Conservation (phyloP, 2,329 filamentous ascomycete genomes). For the Sclerotinia minor region DNA sequence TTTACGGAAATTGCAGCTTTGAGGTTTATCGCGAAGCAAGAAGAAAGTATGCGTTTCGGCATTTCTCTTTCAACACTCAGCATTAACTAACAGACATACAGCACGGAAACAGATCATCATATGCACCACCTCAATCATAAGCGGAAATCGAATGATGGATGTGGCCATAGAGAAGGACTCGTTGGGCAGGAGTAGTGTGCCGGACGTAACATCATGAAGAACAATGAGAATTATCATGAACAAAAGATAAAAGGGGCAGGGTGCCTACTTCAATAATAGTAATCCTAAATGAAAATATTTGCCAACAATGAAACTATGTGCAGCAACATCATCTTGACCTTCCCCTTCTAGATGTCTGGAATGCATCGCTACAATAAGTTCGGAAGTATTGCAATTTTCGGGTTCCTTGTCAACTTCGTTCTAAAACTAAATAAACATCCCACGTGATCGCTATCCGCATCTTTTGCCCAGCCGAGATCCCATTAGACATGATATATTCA, state of each 20-base stretch:
- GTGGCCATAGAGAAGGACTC: slow-evolving; percentile 69
- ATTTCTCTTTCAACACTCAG: neutral
- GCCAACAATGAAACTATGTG: slow-evolving; percentile 12
- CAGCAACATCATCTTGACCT: neutral
- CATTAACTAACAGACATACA: slow-evolving; percentile 39
- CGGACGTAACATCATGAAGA: slow-evolving; percentile 36
- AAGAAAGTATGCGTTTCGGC: slow-evolving; percentile 57
- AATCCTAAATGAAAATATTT: slow-evolving; percentile 20
- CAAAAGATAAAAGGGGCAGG: slow-evolving; percentile 19
- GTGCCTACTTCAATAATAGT: slow-evolving; percentile 14
- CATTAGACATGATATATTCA: slow-evolving; percentile 33
- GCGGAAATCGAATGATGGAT: slow-evolving; percentile 85
- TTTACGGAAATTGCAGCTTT: slow-evolving; percentile 95
- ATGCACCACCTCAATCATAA: slow-evolving; percentile 88
- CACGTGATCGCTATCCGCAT: slow-evolving; percentile 36
- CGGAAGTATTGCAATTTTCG: slow-evolving; percentile 14
- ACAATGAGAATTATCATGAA: slow-evolving; percentile 22
- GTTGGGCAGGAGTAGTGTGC: slow-evolving; percentile 36
- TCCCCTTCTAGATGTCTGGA: slow-evolving; percentile 10
- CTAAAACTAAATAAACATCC: slow-evolving; percentile 26
- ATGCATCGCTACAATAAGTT: slow-evolving; percentile 19
- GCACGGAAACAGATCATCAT: slow-evolving; percentile 82
- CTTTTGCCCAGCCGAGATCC: slow-evolving; percentile 31
- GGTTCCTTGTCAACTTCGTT: slow-evolving; percentile 21
- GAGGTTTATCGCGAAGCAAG: slow-evolving; percentile 82